A percentile compares a stretch with the other conserved stretches of the same genome.
phyloP scores from a whole-genome alignment of 306 rosid species.

The Dryas alaskensis region DNA sequence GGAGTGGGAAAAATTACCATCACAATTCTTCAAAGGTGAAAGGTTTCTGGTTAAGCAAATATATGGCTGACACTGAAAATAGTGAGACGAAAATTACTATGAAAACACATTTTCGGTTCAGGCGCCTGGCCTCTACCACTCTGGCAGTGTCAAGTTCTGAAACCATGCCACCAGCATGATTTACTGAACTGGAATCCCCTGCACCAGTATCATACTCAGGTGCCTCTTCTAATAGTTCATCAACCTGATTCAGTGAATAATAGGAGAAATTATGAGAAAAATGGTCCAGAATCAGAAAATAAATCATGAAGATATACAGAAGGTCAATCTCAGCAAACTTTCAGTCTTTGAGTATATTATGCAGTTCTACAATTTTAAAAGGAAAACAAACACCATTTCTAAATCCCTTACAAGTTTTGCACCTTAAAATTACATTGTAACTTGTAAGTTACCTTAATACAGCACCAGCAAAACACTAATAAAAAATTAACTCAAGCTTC shows the following conservation, averaged over 20 bases:
- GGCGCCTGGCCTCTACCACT: constrained; percentile 25
- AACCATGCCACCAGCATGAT: constrained; percentile 15
- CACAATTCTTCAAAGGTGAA: constrained; percentile 33
- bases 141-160: constrained; percentile 11
- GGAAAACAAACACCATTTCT: constrained; percentile 5
- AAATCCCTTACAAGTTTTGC: not conserved
- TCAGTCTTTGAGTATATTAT: not conserved
- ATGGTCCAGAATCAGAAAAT: constrained; percentile 3
- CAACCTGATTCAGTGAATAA: constrained; percentile 42
- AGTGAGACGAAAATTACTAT: constrained; percentile 41
- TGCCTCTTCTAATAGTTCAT: constrained; percentile 44
- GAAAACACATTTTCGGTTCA: constrained; percentile 28
- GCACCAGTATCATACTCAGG: constrained; percentile 22
- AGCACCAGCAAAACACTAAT: no score
- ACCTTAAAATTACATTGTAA: not conserved
- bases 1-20: constrained; percentile 17
- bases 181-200: constrained; percentile 31
- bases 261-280: constrained; percentile 12
- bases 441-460: not conserved
- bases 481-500: no score
- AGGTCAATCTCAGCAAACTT: not conserved
- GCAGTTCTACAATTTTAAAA: not conserved
- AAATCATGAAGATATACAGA: not conserved
- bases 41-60: constrained; percentile 40
- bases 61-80: constrained; percentile 34